Evolutionary conservation across 2,329 filamentous ascomycete genomes (phyloP).

Genomic region (Aotearoamyces nothofagi): DNA sequence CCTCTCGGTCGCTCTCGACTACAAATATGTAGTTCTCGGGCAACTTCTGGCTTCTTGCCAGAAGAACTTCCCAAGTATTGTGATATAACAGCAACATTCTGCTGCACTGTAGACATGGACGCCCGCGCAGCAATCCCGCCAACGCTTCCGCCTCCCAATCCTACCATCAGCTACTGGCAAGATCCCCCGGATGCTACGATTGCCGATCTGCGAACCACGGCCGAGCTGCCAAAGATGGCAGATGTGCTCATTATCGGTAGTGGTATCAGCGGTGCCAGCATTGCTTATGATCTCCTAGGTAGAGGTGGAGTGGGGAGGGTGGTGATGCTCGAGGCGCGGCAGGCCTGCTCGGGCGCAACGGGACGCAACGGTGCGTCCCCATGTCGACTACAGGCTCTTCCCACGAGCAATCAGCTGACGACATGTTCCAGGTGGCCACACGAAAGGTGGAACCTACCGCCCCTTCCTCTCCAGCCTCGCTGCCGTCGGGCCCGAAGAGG

Average conservation of each 20-base stretch:
- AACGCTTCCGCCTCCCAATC: slow-evolving; percentile 15
- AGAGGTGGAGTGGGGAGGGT: slow-evolving; percentile 9
- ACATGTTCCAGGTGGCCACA: slow-evolving; percentile 31
- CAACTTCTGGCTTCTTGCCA: no score
- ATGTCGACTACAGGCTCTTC: no score
- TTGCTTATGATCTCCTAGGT: slow-evolving; percentile 18
- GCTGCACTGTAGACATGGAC: slow-evolving; percentile 18
- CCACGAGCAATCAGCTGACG: no score
- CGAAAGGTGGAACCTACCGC: slow-evolving; percentile 32
- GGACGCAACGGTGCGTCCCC: slow-evolving; percentile 30
- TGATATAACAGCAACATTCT: no score
- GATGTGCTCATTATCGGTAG: slow-evolving; percentile 24
- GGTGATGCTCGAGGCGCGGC: slow-evolving; percentile 25
- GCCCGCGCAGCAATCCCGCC: slow-evolving; percentile 22
- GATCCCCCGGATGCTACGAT: slow-evolving; percentile 19
- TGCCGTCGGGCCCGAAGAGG: slow-evolving; percentile 30
- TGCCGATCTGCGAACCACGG: slow-evolving; percentile 12
- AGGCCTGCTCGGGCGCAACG: slow-evolving; percentile 21
- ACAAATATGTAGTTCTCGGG: no score
- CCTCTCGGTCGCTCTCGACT: no score
- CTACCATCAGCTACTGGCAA: slow-evolving; percentile 19
- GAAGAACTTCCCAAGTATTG: no score
- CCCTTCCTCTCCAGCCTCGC: slow-evolving; percentile 31
- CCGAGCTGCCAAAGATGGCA: slow-evolving; percentile 12
- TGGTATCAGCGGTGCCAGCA: slow-evolving; percentile 21